Percentiles rank a stretch among this genome's conserved stretches.
phyloP scores from a whole-genome alignment of 495 filamentous ascomycete species.

The Rusavskia elegans region DNA sequence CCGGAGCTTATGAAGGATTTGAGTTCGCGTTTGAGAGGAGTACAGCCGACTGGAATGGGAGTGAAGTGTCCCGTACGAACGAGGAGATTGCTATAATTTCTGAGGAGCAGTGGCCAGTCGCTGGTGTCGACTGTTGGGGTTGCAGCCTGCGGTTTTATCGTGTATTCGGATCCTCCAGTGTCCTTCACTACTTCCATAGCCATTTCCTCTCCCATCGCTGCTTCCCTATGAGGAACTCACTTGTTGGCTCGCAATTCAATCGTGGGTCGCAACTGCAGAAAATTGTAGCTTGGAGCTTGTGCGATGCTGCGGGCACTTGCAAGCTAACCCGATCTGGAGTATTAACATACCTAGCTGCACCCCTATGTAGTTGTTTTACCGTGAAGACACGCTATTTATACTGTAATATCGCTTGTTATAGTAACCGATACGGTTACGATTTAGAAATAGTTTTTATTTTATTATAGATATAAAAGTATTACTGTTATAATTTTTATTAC shows the following conservation, averaged over 20 bases:
- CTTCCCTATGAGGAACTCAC: too few species aligned
- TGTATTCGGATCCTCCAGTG: constrained; percentile 53
- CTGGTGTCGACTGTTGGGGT: constrained; percentile 59
- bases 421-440: too few species aligned
- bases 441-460: too few species aligned
- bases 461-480: too few species aligned
- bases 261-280: constrained; percentile 20
- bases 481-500: too few species aligned
- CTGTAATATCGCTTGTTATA: too few species aligned
- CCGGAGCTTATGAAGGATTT: constrained; percentile 91
- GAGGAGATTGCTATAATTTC: constrained; percentile 78
- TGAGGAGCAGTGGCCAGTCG: constrained; percentile 77
- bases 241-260: too few species aligned
- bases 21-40: constrained; percentile 77
- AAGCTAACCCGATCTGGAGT: too few species aligned
- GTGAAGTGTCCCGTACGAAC: constrained; percentile 86
- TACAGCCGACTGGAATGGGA: constrained; percentile 76
- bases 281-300: constrained; percentile 10
- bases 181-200: constrained; percentile 43
- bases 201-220: constrained; percentile 24
- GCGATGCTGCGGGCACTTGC: background rate
- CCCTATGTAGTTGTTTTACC: too few species aligned
- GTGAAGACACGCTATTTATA: too few species aligned
- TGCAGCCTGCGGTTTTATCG: constrained; percentile 72
- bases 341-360: too few species aligned